phyloP scores from a whole-genome alignment of 1,284 basidiomycete species.

The Coriolopsis trogii region DNA sequence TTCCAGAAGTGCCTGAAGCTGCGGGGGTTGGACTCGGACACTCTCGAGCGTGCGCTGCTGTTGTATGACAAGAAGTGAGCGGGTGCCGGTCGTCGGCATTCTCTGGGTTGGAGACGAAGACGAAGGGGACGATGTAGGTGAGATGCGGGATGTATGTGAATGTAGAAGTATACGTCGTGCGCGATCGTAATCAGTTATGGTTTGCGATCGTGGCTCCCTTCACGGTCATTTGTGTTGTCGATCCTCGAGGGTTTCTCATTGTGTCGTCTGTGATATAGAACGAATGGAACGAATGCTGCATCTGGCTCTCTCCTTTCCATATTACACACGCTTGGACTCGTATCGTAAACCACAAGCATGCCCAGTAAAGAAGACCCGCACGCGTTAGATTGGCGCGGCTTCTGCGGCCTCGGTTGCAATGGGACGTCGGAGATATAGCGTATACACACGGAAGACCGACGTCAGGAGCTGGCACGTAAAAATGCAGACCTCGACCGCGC shows the following conservation, averaged over 20 bases:
- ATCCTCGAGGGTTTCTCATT: too few species aligned
- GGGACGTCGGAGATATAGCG: conserved; percentile 14
- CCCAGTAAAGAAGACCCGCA: too few species aligned
- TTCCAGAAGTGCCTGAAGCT: conserved; percentile 78
- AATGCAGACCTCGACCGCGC: neutral
- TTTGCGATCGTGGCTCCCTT: neutral
- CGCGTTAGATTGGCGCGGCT: neutral
- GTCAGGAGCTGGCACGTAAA: neutral
- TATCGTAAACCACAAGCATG: too few species aligned
- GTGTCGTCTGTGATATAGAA: neutral
- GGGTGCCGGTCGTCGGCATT: neutral
- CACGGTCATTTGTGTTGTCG: neutral
- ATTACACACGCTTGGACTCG: too few species aligned
- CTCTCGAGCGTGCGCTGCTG: conserved; percentile 48
- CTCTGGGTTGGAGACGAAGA: neutral
- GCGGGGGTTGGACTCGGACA: conserved; percentile 59
- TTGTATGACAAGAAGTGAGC: conserved; percentile 35
- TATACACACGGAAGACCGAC: neutral
- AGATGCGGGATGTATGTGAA: conserved; percentile 7
- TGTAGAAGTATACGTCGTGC: neutral
- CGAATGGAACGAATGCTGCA: too few species aligned
- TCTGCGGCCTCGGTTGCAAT: conserved; percentile 6
- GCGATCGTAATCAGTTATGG: neutral
- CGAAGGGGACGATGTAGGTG: neutral
- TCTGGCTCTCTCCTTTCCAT: too few species aligned